Evolutionary conservation across 257 asterid genomes (phyloP), one percentile per base, ranked within the genome.

Genomic region (Agastache rugosa): DNA sequence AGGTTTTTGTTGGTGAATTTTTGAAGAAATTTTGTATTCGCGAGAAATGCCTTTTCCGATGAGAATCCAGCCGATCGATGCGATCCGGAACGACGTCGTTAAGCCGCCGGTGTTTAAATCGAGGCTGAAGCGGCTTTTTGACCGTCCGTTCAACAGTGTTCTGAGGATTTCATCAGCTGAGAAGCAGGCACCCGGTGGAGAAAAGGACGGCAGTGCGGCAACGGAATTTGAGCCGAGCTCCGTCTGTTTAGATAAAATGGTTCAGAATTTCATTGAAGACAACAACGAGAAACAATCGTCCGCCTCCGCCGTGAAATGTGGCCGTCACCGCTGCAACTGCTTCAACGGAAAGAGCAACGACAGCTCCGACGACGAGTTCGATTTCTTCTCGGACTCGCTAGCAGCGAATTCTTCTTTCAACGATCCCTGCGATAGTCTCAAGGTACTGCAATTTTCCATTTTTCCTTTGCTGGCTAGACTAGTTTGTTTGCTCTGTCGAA

Each of bases 211-310:
- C 11, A 78, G 71, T 35, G 74, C 79, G 16, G 66, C 59, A 25
- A 63, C 72, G 34, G 94, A 91, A 75, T 83, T 93, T 8, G 98
- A 93, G 83, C 97, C 96, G 23, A 91, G 93, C 88, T 91, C 98
- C 8, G 86, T 93, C 31, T 87, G 93, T 60, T 69, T 93, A 20
- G 95, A 86, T 68, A 89, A 85, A 64, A 89, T 93, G 98, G 97
- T 93, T 44, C 89, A 78, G 78, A 89, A 72, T 68, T 93, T 90
- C 77, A 85, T 93, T 3, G 98, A 93, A 65, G 98, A 87, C 44
- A 85, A 56, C 78, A 82, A 72, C 76, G 94, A 93, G 75, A 90
- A 80, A 69, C 86, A 80, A 19, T 82, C 85, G 65, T 50, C 79
- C 53, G 51, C 70, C 27, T 34, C 79, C 41, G 71, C 83, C 47